A percentile compares a stretch with the other conserved stretches of the same genome.
These are phyloP conservation scores for Citrullus mucosospermus DNA, from an alignment of 306 rosid species.

Conservation along the genomic window DNA sequence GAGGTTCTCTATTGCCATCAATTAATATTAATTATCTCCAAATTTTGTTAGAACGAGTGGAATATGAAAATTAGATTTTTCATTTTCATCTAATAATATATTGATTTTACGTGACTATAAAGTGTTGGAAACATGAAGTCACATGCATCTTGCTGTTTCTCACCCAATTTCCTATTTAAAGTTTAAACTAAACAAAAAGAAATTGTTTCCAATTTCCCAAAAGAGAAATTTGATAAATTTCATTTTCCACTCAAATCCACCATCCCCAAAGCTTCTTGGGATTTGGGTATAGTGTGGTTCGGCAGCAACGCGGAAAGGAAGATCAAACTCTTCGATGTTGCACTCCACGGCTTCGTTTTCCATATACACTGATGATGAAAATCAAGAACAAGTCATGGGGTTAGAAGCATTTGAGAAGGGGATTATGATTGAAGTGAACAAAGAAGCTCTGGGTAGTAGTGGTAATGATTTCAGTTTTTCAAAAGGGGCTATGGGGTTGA, in stretches of 20 bases:
- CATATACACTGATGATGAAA: conserved; percentile 9
- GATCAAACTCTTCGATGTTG: conserved; percentile 15
- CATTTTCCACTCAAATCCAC: neutral
- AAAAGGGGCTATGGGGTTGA: conserved; percentile 36
- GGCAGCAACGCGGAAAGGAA: neutral
- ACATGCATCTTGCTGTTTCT: neutral
- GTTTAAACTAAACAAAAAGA: neutral
- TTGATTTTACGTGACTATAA: neutral
- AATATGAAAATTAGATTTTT: neutral
- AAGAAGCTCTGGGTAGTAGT: conserved; percentile 8
- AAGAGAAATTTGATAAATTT: neutral
- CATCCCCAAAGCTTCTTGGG: neutral
- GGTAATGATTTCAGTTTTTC: conserved; percentile 38
- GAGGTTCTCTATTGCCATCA: no score
- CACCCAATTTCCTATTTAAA: neutral
- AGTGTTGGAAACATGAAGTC: neutral
- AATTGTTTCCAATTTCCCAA: neutral
- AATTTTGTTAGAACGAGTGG: no score
- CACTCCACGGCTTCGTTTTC: conserved; percentile 51
- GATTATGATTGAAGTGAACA: conserved; percentile 14
- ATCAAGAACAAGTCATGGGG: conserved; percentile 7
- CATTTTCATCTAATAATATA: neutral
- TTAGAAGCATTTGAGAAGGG: conserved; percentile 24
- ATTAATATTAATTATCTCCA: no score
- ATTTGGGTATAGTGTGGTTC: neutral